Conservation (phyloP, 2,329 filamentous ascomycete species). For the Colletotrichum graminicola region DNA sequence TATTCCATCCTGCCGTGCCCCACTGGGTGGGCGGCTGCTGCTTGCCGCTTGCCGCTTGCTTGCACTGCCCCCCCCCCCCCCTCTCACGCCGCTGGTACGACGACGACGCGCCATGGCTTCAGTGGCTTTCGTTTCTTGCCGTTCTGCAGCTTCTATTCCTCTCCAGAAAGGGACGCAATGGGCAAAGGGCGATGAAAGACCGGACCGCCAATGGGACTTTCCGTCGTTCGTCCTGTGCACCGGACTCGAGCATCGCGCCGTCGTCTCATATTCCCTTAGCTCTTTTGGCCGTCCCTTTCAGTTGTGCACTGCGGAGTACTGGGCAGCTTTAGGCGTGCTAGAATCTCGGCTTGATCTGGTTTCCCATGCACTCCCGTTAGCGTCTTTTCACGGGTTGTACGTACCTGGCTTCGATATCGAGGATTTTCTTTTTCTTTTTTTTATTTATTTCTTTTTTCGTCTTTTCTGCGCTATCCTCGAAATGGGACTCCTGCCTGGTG, state of each 20-base stretch:
- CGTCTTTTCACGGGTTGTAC: neutral
- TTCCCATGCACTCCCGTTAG: conserved; percentile 3
- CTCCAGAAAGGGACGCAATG: neutral
- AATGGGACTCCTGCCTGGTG: conserved; percentile 6
- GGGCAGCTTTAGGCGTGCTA: conserved; percentile 10
- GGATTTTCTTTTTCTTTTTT: neutral
- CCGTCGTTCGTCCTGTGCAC: neutral
- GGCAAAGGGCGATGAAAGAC: conserved; percentile 8
- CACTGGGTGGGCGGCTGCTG: neutral
- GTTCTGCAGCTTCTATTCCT: neutral
- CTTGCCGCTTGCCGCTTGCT: too few species aligned
- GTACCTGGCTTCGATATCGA: too few species aligned
- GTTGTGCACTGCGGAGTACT: conserved; percentile 1
- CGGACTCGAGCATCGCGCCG: conserved; percentile 22
- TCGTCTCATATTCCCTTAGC: conserved; percentile 36
- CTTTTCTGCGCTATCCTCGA: neutral
- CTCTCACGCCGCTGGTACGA: neutral
- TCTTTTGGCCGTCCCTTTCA: conserved; percentile 20
- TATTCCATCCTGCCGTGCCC: neutral
- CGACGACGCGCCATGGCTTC: neutral
- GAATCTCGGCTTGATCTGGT: conserved; percentile 9
- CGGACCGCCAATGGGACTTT: neutral
- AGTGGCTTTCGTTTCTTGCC: neutral
- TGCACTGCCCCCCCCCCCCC: neutral
- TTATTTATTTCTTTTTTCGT: neutral